Base-by-base conservation (phyloP, 495 filamentous ascomycete species). In the Acidomyces sp. region DNA sequence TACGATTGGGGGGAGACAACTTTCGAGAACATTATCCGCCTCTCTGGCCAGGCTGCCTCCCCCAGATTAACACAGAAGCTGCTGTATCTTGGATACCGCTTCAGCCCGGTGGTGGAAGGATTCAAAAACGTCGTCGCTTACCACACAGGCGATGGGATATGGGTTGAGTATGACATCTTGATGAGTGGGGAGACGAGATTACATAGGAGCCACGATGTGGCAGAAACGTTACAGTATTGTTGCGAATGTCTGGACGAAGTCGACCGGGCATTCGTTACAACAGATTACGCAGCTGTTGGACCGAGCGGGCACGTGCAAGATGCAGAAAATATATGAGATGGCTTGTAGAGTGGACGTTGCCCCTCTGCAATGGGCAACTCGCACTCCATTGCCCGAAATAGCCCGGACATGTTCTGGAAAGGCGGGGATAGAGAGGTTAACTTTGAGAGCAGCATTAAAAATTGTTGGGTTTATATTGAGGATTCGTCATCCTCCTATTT, bases 151-250 rank as follows among this genome's bases (percentile, higher is more conserved):
- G 66, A 70, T 48, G 62, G 66, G 6, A 56, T 69, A 4, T 69
- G 62, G 65, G 64, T 63, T 1, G 65, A 70, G 46, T 51, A 66
- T 26, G 65, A 70, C 44, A 55, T 68, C 13, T 34, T 70, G 45
- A 30, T 69, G 44, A 54, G 64, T 38, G 58, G 62, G 48, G 54
- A 62, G 13, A 61, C 53, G 21, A 47, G 56, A 18, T 43, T 69
- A 42, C 52, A 53, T 34, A 48, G 49, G 16, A 51, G 55, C n/a
- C 63, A 70, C 52, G 65, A 70, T 49, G 54, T 68, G 40, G 60
- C 62, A 12, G 67, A 69, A 54, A 70, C 67, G 6, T 45, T 70
- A 43, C 65, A 69, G 51, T 68, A 70, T 47, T 70, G 66, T 40
- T 54, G 26, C n/a, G 60, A 63, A 39, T 55, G 58, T 10, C 45